phyloP scores from a whole-genome alignment of 129 eudicot genomes.

The Smallanthus sonchifolius region DNA sequence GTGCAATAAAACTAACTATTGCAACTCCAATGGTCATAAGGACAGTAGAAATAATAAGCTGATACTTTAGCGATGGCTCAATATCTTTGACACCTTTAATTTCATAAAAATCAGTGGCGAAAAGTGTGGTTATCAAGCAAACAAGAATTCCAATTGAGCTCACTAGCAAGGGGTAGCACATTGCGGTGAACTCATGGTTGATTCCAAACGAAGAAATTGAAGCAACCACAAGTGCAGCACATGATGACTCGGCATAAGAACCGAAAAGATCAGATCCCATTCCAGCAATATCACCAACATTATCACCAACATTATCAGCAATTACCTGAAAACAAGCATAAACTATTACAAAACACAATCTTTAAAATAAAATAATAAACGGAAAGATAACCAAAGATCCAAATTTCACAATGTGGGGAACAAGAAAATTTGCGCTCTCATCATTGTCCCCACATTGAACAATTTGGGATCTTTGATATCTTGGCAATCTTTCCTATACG shows the following conservation, averaged over 20 bases:
- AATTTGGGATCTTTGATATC: background rate
- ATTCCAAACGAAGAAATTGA: conserved; percentile 75
- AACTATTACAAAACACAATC: background rate
- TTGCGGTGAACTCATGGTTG: conserved; percentile 59
- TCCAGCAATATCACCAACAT: conserved; percentile 80
- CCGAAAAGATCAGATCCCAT: conserved; percentile 85
- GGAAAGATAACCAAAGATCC: background rate
- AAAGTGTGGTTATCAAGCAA: conserved; percentile 68
- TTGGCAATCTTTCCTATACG: background rate
- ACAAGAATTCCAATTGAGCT: conserved; percentile 70
- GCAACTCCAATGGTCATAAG: conserved; percentile 72
- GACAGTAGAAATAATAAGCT: conserved; percentile 64
- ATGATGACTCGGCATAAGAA: conserved; percentile 74
- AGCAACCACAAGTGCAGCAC: conserved; percentile 79
- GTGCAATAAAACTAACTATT: conserved; percentile 45
- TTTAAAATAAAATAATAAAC: background rate
- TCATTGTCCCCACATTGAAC: background rate
- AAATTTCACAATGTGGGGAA: no score
- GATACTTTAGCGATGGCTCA: conserved; percentile 69
- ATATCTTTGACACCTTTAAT: conserved; percentile 58
- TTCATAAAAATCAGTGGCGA: conserved; percentile 69
- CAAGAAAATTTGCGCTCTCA: no score
- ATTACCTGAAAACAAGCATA: conserved; percentile 45
- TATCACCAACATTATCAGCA: conserved; percentile 80
- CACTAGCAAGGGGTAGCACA: conserved; percentile 63